Conservation (phyloP, 169 alveolate genomes). For the Pseudocohnilembus persalinus region DNA sequence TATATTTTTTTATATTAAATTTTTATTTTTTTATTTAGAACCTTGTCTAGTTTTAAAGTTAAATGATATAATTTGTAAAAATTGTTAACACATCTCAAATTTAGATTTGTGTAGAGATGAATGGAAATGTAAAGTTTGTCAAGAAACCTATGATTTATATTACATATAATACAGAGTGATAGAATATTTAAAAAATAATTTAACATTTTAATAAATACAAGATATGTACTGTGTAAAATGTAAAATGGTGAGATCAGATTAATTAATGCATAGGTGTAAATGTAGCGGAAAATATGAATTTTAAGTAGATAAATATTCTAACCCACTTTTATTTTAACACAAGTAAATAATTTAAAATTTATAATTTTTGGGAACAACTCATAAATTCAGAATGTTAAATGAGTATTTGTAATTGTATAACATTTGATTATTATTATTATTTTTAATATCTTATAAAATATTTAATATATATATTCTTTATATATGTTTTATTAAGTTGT, state of each 20-base stretch:
- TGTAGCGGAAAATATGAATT: slow-evolving; percentile 59
- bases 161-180: slow-evolving; percentile 73
- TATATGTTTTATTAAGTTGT: too few species aligned
- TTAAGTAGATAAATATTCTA: slow-evolving; percentile 32
- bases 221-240: slow-evolving; percentile 85
- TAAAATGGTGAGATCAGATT: slow-evolving; percentile 53
- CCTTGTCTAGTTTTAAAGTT: slow-evolving; percentile 74
- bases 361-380: neutral
- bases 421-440: too few species aligned
- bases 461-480: too few species aligned
- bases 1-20: too few species aligned
- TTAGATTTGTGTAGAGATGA: slow-evolving; percentile 81
- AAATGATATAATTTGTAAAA: slow-evolving; percentile 78
- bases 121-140: slow-evolving; percentile 79
- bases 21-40: too few species aligned
- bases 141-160: slow-evolving; percentile 22
- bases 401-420: too few species aligned
- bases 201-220: slow-evolving; percentile 64
- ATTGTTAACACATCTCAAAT: slow-evolving; percentile 64
- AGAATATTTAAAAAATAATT: slow-evolving; percentile 60
- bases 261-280: slow-evolving; percentile 40
- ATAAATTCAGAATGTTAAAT: neutral
- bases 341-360: too few species aligned
- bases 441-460: too few species aligned
- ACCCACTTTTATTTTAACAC: neutral